These are phyloP conservation scores for Lepiota venenata DNA, from an alignment of 768 basidiomycete genomes.

Conservation along the genomic window DNA sequence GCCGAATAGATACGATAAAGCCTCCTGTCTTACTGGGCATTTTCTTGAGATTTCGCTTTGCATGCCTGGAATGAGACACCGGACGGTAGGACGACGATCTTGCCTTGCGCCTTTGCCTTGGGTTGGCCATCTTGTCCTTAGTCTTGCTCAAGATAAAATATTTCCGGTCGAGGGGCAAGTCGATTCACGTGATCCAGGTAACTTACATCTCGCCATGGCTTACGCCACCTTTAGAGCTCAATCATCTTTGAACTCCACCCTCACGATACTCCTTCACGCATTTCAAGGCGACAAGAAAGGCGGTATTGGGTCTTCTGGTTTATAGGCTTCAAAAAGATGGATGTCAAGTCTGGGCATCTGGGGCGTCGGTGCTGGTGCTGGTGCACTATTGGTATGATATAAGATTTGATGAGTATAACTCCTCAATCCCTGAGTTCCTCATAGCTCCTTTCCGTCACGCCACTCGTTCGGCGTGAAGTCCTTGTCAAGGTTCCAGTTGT, in stretches of 20 bases:
- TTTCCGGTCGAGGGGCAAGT: too few relatives aligned
- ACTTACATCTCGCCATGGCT: conserved; percentile 33
- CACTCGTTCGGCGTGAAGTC: conserved; percentile 75
- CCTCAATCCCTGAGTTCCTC: background rate
- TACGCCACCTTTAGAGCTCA: conserved; percentile 36
- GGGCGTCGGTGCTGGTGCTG: conserved; percentile 67
- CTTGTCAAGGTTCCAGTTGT: conserved; percentile 75
- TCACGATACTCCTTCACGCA: conserved; percentile 30
- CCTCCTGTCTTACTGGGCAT: conserved; percentile 54
- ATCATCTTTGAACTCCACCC: conserved; percentile 31
- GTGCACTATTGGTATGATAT: conserved; percentile 60
- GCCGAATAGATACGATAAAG: background rate
- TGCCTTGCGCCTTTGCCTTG: conserved; percentile 85
- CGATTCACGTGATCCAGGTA: conserved; percentile 22
- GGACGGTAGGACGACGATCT: conserved; percentile 74
- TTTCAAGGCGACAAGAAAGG: background rate
- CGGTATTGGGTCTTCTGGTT: conserved; percentile 14
- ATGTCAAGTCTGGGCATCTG: conserved; percentile 58
- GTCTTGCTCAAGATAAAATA: too few relatives aligned
- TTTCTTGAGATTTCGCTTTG: conserved; percentile 76
- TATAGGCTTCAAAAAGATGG: conserved; percentile 57
- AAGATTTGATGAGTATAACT: background rate
- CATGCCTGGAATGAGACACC: conserved; percentile 69
- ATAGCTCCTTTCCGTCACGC: conserved; percentile 78
- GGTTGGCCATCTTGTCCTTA: conserved; percentile 73